Evolutionary conservation across 345 rosid species (phyloP), one percentile per base, ranked within the genome.

Genomic region (Bruguiera parviflora): DNA sequence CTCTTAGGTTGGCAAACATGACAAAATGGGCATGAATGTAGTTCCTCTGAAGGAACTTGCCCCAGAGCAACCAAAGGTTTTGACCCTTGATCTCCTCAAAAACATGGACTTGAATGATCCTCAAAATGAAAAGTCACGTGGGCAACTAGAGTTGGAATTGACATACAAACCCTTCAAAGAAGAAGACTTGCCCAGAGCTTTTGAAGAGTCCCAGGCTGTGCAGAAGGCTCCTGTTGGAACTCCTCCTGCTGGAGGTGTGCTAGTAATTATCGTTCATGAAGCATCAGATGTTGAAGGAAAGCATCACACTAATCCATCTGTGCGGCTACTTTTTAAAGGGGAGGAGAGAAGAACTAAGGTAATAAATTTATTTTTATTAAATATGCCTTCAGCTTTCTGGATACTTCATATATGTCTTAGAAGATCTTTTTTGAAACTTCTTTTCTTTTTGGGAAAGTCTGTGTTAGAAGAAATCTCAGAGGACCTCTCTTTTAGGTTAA

Each of bases 221-320:
- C 91, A 80, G 75, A 85, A 81, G 68, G 96, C 98, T 75, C 98
- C 98, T 39, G 96, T 82, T 57, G 87, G 87, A 59, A 88, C 97
- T 6, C 98, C 97, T 21, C 78, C 84, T 35, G 75, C 88, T 20
- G 98, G 98, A 68, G 98, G 98, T 65, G 57, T 91, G 81, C 97
- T 93, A 18, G 90, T 79, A 63, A 85, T 93, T 66, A 88, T 80
- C 19, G 83, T 93, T 77, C 97, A 89, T 35, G 96, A 92, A 63
- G 98, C 96, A 28, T 86, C 89, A 68, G 96, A 89, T 75, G 82
- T 91, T 77, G 98, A 93, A 81, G 98, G 98, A 43, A 93, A 93
- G 86, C 84, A 91, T 75, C 98, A 93, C 72, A 89, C 85, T 16
- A 93, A 93, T 73, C 98, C 98, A 9, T 83, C 78, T 43, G 98